Conservation (phyloP, 2,329 filamentous ascomycete species). For the Karstenula rhodostoma region DNA sequence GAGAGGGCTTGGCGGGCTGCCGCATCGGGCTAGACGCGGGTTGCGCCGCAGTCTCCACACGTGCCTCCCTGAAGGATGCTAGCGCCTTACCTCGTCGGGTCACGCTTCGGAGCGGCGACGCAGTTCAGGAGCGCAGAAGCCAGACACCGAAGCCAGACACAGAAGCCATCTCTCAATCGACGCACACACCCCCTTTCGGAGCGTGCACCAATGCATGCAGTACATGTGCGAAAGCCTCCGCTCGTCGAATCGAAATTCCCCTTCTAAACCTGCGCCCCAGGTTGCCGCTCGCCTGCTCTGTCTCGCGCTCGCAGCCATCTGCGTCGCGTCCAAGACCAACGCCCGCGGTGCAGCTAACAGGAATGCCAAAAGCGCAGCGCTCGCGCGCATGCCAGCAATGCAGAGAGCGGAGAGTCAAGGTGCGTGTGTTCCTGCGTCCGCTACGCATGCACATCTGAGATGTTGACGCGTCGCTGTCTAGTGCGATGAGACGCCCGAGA, state of each 20-base stretch:
- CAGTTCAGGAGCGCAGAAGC: too few species aligned
- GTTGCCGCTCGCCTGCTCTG: constrained; percentile 1
- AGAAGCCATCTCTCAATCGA: constrained; percentile 7
- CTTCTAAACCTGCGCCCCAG: constrained; percentile 16
- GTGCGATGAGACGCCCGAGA: constrained; percentile 44
- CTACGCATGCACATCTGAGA: neutral
- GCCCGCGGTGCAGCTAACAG: neutral
- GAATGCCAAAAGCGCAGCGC: constrained; percentile 38
- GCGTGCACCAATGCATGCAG: constrained; percentile 5
- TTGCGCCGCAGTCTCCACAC: constrained; percentile 11
- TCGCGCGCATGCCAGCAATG: constrained; percentile 46
- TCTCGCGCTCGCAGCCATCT: neutral
- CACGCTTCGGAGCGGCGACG: neutral
- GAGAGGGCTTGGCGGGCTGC: too few species aligned
- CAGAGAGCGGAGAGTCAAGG: constrained; percentile 46
- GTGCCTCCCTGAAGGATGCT: neutral
- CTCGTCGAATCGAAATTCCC: constrained; percentile 29
- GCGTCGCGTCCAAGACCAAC: constrained; percentile 6
- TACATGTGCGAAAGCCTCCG: constrained; percentile 9
- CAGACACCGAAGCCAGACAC: too few species aligned
- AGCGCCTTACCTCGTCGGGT: neutral
- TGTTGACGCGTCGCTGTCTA: constrained; percentile 18
- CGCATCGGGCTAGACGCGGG: constrained; percentile 1
- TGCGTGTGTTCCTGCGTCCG: constrained; percentile 16
- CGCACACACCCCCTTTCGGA: constrained; percentile 1